Percentiles rank a stretch among this genome's conserved stretches.
Evolutionary conservation across 1,139 yeast species (phyloP).

Genomic region (Pneumocystis jirovecii): DNA sequence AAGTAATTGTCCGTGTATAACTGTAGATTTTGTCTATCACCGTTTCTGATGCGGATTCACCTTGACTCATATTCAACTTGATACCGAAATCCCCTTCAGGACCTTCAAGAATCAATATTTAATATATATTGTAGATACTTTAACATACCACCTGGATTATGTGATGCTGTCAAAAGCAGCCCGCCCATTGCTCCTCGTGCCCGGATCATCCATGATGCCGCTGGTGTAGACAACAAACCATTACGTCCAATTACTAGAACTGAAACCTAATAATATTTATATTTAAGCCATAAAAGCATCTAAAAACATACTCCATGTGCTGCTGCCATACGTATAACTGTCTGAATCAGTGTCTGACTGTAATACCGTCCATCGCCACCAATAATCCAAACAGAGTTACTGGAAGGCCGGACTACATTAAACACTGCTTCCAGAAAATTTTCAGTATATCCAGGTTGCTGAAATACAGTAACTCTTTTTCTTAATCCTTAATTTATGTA

Average conservation of each 20-base stretch:
- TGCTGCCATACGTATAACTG: constrained; percentile 69
- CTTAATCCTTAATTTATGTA: constrained; percentile 45
- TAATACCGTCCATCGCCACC: constrained; percentile 97
- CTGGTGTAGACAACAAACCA: constrained; percentile 88
- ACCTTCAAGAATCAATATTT: constrained; percentile 22
- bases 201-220: constrained; percentile 84
- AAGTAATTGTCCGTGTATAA: constrained; percentile 41
- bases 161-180: constrained; percentile 88
- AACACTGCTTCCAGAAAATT: constrained; percentile 82
- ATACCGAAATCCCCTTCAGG: constrained; percentile 86
- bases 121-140: neutral
- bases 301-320: constrained; percentile 53
- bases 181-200: constrained; percentile 77
- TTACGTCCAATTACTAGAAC: constrained; percentile 75
- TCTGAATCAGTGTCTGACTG: constrained; percentile 65
- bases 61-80: constrained; percentile 86
- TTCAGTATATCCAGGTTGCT: constrained; percentile 72
- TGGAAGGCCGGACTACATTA: constrained; percentile 80
- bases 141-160: constrained; percentile 75
- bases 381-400: constrained; percentile 61
- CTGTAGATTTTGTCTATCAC: constrained; percentile 80
- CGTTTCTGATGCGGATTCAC: constrained; percentile 98
- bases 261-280: neutral
- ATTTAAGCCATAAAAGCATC: neutral
- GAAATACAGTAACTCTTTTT: constrained; percentile 75